Evolutionary conservation across 176 grass and related monocot species (phyloP), one percentile per base, ranked within the genome.

Genomic region (Musa acuminata): DNA sequence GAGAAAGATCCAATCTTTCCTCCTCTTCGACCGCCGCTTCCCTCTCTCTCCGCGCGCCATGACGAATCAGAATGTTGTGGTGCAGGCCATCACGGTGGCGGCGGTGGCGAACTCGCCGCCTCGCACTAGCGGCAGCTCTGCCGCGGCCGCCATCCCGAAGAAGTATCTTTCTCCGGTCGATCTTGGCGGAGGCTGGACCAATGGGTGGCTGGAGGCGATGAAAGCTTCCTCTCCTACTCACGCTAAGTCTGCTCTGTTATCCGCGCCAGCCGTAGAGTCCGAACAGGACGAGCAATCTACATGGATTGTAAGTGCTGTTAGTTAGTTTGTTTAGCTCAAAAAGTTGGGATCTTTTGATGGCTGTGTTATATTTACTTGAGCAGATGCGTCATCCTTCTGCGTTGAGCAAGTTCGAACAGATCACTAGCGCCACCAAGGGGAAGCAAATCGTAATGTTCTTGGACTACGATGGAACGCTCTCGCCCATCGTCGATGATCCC

Each of bases 391-490:
- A 96, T 72, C 92, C 92, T 13, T 96, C 92, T 21, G 92, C 92
- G 23, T 55, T 96, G 63, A 29, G 21, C 49, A 91, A 26, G 70
- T 96, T 96, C 72, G 83, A 96, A 2, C 81, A 87, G 79, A 84
- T 91, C 70, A 83, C 83, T 22, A 78, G 76, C 23, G 86, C 83
- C 16, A 86, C 92, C 16, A 82, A 80, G 26, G 92, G 86, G 4
- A 96, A 91, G 77, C 81, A 88, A 62, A 87, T 96, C 20, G 88
- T 88, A 26, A 84, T 96, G 70, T 96, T 96, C 79, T 72, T 96
- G 58, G 92, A 96, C 78, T 96, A 96, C 81, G 92, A 96, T 24
- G 92, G 92, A 14, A 96, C 92, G 9, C 88, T 96, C 0, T 96
- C 88, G 1, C 88, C 92, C 51, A 96, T 96, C 49, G 92, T 96